A percentile compares a stretch with the other conserved stretches of the same genome.
phyloP scores from a whole-genome alignment of 2,329 filamentous ascomycete genomes.

The Cordyceps javanica region DNA sequence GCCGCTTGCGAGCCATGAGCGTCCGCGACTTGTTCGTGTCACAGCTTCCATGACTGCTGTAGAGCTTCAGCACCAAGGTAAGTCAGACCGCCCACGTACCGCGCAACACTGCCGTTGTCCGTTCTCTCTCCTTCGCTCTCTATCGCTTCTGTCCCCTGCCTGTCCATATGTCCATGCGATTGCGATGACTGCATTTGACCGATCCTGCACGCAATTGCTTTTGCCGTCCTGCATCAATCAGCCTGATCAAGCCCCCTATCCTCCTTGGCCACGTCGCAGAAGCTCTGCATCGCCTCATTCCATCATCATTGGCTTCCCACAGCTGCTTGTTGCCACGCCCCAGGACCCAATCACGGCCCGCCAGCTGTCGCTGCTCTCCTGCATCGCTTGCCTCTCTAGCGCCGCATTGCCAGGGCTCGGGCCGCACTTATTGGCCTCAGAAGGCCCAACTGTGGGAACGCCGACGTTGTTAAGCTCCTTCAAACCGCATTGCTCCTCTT shows the following conservation, averaged over 20 bases:
- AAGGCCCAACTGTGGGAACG: constrained; percentile 11
- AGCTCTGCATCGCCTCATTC: neutral
- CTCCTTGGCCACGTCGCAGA: neutral
- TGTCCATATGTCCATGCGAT: neutral
- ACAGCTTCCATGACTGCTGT: constrained; percentile 10
- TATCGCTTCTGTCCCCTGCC: neutral
- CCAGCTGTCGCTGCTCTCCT: constrained; percentile 27
- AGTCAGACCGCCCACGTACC: neutral
- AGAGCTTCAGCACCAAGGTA: constrained; percentile 9
- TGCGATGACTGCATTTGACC: neutral
- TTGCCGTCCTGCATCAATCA: neutral
- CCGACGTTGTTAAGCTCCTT: neutral
- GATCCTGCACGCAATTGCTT: neutral
- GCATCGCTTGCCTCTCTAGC: constrained; percentile 12
- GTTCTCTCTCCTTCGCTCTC: neutral
- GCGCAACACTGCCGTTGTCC: neutral
- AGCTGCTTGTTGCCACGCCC: neutral
- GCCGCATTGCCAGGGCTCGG: constrained; percentile 11
- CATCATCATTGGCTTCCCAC: neutral
- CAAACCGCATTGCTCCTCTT: constrained; percentile 16
- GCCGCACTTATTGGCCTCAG: constrained; percentile 10
- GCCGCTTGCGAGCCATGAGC: constrained; percentile 7
- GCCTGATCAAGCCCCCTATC: neutral
- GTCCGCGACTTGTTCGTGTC: neutral
- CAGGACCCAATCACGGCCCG: constrained; percentile 28